These are phyloP conservation scores for Schrenkiella parvula DNA, from an alignment of 345 rosid species.

Conservation along the genomic window DNA sequence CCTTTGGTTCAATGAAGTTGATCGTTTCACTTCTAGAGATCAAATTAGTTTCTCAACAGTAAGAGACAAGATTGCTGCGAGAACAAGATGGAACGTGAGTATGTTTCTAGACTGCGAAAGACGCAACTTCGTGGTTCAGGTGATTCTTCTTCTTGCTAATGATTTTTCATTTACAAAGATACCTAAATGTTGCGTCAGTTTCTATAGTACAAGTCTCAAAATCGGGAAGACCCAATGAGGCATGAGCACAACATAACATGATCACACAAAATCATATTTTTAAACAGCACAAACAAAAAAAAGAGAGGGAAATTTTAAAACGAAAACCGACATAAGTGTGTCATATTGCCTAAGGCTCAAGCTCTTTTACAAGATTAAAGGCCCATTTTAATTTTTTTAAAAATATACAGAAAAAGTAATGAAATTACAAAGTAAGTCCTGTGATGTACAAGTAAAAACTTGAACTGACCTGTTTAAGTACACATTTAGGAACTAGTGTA, in stretches of 20 bases:
- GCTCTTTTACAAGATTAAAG: neutral
- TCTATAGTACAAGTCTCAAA: neutral
- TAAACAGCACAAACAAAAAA: neutral
- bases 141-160: constrained; percentile 28
- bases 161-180: neutral
- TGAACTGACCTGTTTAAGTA: neutral
- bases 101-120: constrained; percentile 93
- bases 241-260: neutral
- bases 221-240: neutral
- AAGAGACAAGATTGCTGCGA: constrained; percentile 67
- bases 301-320: too few relatives aligned
- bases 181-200: neutral
- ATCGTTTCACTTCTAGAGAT: constrained; percentile 82
- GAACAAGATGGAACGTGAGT: constrained; percentile 65
- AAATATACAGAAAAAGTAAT: neutral
- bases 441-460: neutral
- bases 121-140: constrained; percentile 91
- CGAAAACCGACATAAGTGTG: neutral
- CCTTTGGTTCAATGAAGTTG: constrained; percentile 92
- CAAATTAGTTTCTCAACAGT: constrained; percentile 83
- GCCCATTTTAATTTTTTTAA: neutral
- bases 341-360: neutral
- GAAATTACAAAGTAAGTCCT: neutral
- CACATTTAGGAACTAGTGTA: neutral
- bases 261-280: neutral